These are phyloP conservation scores for Marasmius sp. DNA, from an alignment of 1,284 basidiomycete species.

Conservation along the genomic window DNA sequence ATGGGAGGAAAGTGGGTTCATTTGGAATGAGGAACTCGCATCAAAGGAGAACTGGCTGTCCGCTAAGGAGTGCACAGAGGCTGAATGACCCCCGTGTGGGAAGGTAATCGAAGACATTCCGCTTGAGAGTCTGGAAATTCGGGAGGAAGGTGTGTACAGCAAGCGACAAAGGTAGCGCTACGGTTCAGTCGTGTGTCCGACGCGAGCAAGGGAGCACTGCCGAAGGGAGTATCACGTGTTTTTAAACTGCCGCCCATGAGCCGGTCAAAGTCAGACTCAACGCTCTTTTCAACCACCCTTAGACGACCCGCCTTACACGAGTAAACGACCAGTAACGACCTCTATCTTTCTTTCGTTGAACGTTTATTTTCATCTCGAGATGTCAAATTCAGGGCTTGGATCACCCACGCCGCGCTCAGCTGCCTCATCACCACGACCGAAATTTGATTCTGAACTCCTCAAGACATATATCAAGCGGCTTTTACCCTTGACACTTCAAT, in stretches of 20 bases:
- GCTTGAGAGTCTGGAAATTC: background rate
- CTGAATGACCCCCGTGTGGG: slow-evolving; percentile 30
- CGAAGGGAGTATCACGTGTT: slow-evolving; percentile 6
- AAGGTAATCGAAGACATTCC: slow-evolving; percentile 54
- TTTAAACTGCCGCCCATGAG: background rate
- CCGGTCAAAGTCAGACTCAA: background rate
- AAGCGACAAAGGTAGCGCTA: background rate
- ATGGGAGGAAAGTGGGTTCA: slow-evolving; percentile 76
- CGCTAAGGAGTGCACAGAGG: slow-evolving; percentile 22
- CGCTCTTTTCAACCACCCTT: too few species aligned
- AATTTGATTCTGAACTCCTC: slow-evolving; percentile 71
- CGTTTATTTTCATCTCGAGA: slow-evolving; percentile 13
- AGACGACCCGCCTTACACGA: background rate
- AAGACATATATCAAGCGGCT: slow-evolving; percentile 79
- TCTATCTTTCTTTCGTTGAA: background rate
- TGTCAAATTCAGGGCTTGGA: slow-evolving; percentile 47
- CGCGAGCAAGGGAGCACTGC: background rate
- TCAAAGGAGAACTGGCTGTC: slow-evolving; percentile 36
- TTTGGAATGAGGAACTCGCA: slow-evolving; percentile 50
- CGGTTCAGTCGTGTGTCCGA: background rate
- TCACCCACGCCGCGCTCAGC: slow-evolving; percentile 53
- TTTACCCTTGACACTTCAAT: slow-evolving; percentile 63
- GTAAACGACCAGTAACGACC: background rate
- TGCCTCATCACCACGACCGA: slow-evolving; percentile 56
- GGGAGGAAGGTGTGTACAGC: background rate